Conservation (phyloP, 192 early-diverging fungal species). For the Paraglomus brasilianum region DNA sequence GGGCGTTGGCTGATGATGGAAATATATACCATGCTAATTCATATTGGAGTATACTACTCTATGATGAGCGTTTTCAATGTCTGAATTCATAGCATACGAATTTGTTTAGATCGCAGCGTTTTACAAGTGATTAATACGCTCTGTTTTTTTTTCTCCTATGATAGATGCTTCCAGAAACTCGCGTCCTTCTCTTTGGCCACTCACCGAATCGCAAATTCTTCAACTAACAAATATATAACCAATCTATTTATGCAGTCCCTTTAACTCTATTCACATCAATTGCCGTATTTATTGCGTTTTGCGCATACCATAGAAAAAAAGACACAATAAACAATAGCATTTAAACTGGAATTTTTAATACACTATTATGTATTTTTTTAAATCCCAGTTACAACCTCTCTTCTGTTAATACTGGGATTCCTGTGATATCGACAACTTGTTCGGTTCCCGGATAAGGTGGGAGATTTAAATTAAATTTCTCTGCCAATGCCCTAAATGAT, state of each 20-base stretch:
- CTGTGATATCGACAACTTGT: conserved; percentile 44
- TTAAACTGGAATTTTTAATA: too few species aligned
- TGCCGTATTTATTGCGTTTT: too few species aligned
- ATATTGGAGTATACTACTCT: too few species aligned
- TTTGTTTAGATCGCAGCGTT: too few species aligned
- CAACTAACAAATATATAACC: conserved; percentile 55
- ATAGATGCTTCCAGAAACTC: conserved; percentile 93
- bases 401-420: neutral
- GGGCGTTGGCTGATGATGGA: neutral
- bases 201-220: conserved; percentile 90
- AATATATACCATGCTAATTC: neutral
- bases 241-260: neutral
- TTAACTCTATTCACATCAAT: conserved; percentile 1
- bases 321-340: too few species aligned
- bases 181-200: conserved; percentile 85
- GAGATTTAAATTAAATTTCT: conserved; percentile 62
- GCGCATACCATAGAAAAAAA: too few species aligned
- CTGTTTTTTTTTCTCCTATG: conserved; percentile 3
- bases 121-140: neutral
- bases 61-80: too few species aligned
- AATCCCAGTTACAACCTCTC: conserved; percentile 4
- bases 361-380: too few species aligned
- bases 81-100: too few species aligned
- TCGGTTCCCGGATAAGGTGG: conserved; percentile 71
- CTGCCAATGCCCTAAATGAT: conserved; percentile 50